Evolutionary conservation across 305 asterid species (phyloP).

Genomic region (Striga hermonthica): DNA sequence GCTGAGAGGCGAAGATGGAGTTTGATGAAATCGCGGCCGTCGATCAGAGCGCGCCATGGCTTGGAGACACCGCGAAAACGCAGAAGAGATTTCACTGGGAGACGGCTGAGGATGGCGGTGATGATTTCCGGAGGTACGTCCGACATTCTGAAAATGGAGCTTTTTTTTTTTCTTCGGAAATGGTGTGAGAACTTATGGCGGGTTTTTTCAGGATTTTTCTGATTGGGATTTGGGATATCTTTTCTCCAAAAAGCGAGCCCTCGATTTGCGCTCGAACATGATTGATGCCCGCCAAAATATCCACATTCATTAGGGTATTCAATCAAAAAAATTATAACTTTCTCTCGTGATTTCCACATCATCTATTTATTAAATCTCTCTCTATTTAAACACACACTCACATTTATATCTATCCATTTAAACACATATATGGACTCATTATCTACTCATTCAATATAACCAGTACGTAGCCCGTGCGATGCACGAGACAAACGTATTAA

Average conservation of each 20-base stretch:
- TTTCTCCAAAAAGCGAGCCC: background rate
- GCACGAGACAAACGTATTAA: no score
- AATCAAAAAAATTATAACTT: no score
- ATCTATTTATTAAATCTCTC: no score
- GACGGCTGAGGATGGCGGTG: conserved; percentile 21
- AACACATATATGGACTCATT: no score
- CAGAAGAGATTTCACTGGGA: conserved; percentile 18
- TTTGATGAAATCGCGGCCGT: conserved; percentile 15
- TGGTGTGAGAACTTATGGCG: background rate
- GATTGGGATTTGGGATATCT: background rate
- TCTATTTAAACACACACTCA: no score
- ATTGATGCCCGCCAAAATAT: background rate
- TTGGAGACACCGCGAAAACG: conserved; percentile 28
- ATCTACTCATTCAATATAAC: no score
- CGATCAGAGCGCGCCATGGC: conserved; percentile 28
- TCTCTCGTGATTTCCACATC: no score
- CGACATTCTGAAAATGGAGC: conserved; percentile 15
- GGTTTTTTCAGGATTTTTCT: background rate
- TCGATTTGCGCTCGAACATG: background rate
- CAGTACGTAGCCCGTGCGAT: no score
- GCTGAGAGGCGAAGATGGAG: conserved; percentile 27
- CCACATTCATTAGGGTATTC: background rate
- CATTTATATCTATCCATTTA: no score
- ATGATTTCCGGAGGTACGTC: conserved; percentile 23
- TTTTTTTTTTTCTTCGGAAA: background rate